These are phyloP conservation scores for Uncinocarpus reesii DNA, from an alignment of 2,329 filamentous ascomycete species.

Conservation along the genomic window DNA sequence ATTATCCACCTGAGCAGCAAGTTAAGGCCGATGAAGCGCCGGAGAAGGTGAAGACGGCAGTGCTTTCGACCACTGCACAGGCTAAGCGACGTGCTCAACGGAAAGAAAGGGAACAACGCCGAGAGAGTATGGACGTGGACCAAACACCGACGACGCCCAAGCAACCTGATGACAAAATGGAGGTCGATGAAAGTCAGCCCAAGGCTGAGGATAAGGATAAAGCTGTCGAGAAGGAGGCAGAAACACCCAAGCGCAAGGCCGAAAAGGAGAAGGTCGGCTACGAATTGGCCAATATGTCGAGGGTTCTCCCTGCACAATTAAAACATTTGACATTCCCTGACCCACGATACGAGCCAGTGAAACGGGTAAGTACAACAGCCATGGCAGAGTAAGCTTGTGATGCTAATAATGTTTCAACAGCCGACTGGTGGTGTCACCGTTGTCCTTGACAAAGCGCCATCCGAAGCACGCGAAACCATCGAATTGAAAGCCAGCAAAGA, in stretches of 20 bases:
- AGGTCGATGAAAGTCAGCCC: slow-evolving; percentile 45
- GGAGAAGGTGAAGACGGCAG: slow-evolving; percentile 86
- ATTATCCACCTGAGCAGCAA: slow-evolving; percentile 94
- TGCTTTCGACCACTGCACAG: slow-evolving; percentile 91
- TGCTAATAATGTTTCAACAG: slow-evolving; percentile 42
- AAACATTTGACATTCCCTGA: slow-evolving; percentile 92
- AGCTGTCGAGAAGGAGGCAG: slow-evolving; percentile 46
- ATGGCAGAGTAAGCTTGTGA: neutral
- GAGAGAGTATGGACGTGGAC: slow-evolving; percentile 94
- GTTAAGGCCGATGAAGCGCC: slow-evolving; percentile 89
- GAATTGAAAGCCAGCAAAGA: slow-evolving; percentile 86
- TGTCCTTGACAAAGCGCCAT: slow-evolving; percentile 72
- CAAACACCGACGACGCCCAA: slow-evolving; percentile 65
- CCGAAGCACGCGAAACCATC: slow-evolving; percentile 66
- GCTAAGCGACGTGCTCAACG: slow-evolving; percentile 89
- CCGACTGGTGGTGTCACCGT: slow-evolving; percentile 88
- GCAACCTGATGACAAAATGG: slow-evolving; percentile 73
- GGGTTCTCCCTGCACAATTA: slow-evolving; percentile 82
- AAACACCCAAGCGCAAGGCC: slow-evolving; percentile 69
- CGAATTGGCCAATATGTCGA: slow-evolving; percentile 92
- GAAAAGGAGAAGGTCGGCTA: slow-evolving; percentile 97
- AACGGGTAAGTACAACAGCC: slow-evolving; percentile 54
- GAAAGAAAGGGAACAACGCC: slow-evolving; percentile 79
- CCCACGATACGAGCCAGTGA: slow-evolving; percentile 85
- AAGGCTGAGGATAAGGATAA: slow-evolving; percentile 56